phyloP scores from a whole-genome alignment of 352 stramenopile species.

The Phytophthora cryptogea region DNA sequence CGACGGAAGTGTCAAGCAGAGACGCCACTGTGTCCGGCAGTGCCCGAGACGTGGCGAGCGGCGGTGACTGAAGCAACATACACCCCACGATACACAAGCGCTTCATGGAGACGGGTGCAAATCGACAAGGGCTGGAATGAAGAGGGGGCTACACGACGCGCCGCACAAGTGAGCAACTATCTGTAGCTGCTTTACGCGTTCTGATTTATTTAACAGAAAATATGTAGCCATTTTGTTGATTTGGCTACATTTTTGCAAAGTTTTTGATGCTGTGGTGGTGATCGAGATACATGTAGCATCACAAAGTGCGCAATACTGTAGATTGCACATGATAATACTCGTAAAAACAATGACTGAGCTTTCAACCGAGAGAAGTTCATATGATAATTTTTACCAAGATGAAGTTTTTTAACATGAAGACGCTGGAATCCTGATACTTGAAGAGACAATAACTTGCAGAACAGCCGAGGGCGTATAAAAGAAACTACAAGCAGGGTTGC shows the following conservation, averaged over 20 bases:
- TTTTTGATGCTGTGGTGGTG: too few species aligned
- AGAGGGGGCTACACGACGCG: constrained; percentile 2
- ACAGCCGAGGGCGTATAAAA: too few species aligned
- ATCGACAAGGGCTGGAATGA: constrained; percentile 8
- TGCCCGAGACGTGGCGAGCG: constrained; percentile 13
- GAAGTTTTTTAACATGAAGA: too few species aligned
- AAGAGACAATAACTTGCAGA: too few species aligned
- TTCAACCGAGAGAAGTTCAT: too few species aligned
- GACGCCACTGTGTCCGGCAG: constrained; percentile 42
- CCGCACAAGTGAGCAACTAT: constrained; percentile 6
- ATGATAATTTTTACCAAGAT: too few species aligned
- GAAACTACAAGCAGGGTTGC: too few species aligned
- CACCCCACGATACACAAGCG: constrained; percentile 18
- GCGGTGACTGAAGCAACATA: constrained; percentile 16
- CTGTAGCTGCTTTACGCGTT: not conserved
- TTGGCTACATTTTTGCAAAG: not conserved
- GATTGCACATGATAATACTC: too few species aligned
- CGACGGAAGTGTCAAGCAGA: constrained; percentile 46
- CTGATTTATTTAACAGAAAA: constrained; percentile 7
- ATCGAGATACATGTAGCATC: not conserved
- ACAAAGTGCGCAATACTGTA: too few species aligned
- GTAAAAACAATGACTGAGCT: too few species aligned
- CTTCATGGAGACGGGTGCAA: constrained; percentile 19
- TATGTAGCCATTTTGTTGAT: not conserved
- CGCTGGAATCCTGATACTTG: too few species aligned